Conservation (phyloP, 1,139 yeast species). For the Hanseniaspora uvarum region DNA sequence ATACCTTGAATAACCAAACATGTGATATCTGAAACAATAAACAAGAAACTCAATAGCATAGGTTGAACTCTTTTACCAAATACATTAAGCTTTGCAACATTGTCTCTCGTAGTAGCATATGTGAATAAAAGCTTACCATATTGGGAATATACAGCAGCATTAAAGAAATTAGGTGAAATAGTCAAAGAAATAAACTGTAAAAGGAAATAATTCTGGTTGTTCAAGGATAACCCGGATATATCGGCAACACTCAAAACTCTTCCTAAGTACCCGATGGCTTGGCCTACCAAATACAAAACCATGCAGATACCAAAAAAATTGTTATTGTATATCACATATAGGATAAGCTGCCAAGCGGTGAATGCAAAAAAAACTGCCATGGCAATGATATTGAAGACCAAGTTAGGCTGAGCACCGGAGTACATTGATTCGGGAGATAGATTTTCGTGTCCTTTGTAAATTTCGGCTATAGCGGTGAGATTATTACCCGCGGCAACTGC, state of each 20-base stretch:
- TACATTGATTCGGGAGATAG: constrained; percentile 10
- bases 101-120: constrained; percentile 12
- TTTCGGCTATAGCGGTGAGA: neutral
- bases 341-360: constrained; percentile 33
- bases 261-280: constrained; percentile 62
- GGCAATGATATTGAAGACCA: constrained; percentile 13
- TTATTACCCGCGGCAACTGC: neutral
- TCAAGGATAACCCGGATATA: constrained; percentile 22
- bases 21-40: constrained; percentile 55
- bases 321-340: constrained; percentile 44
- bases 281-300: constrained; percentile 51
- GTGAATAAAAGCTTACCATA: constrained; percentile 6
- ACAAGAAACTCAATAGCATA: constrained; percentile 40
- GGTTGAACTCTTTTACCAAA: constrained; percentile 16
- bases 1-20: constrained; percentile 68
- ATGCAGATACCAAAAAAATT: constrained; percentile 68
- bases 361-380: constrained; percentile 39
- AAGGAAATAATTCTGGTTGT: constrained; percentile 39
- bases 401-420: constrained; percentile 7
- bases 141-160: constrained; percentile 69
- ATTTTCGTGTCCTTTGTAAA: constrained; percentile 15
- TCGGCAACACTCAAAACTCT: constrained; percentile 42
- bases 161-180: constrained; percentile 75
- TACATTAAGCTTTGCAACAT: neutral
- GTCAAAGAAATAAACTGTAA: constrained; percentile 64